These are phyloP conservation scores for Penicillium diatomitis DNA, from an alignment of 495 filamentous ascomycete species.

Conservation along the genomic window DNA sequence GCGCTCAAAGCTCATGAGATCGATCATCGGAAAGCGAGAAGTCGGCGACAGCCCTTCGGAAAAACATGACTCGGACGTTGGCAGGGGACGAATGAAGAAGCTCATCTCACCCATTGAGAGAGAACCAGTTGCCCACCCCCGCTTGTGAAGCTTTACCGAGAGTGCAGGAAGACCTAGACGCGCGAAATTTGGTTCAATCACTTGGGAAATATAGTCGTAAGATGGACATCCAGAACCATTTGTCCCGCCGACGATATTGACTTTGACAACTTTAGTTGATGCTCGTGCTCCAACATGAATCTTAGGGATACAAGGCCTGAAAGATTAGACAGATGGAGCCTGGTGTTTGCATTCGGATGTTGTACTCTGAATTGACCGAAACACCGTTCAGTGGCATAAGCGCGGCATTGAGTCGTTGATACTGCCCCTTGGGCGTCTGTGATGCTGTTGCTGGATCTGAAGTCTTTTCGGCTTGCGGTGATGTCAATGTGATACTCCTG, in stretches of 20 bases:
- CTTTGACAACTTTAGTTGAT: constrained; percentile 28
- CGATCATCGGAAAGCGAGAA: constrained; percentile 29
- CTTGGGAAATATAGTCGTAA: constrained; percentile 69
- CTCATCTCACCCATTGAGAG: constrained; percentile 47
- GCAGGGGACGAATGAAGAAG: constrained; percentile 49
- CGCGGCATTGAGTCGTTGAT: neutral
- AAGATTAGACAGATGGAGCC: constrained; percentile 58
- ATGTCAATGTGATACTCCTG: constrained; percentile 42
- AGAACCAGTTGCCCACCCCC: constrained; percentile 61
- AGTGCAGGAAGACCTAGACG: constrained; percentile 52
- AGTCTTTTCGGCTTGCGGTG: constrained; percentile 9
- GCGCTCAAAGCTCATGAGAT: constrained; percentile 19
- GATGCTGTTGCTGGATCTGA: no score
- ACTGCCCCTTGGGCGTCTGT: neutral
- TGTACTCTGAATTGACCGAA: constrained; percentile 18
- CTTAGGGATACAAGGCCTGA: constrained; percentile 76
- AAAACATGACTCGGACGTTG: neutral
- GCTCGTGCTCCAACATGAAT: constrained; percentile 42
- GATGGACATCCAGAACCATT: constrained; percentile 65
- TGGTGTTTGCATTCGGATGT: constrained; percentile 24
- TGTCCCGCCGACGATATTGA: constrained; percentile 68
- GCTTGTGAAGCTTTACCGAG: constrained; percentile 42
- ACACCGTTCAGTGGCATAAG: constrained; percentile 7
- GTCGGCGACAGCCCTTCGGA: no score
- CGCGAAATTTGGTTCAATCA: constrained; percentile 61